Evolutionary conservation across 371 early-diverging fungal genomes (phyloP).

Genomic region (Blakeslea trispora): DNA sequence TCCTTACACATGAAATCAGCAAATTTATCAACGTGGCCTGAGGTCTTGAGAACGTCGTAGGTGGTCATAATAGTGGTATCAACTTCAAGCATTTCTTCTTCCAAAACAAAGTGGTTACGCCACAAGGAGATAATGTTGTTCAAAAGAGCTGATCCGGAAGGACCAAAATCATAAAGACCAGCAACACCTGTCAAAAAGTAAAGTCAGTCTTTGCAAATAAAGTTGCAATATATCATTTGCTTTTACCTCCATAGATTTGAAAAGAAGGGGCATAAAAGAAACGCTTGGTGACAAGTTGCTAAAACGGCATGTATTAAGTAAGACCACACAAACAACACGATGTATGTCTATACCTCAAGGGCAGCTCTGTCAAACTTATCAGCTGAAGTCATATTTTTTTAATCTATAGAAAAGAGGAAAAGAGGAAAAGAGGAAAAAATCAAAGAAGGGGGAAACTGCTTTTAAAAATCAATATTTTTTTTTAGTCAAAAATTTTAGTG

Average conservation of each 20-base stretch:
- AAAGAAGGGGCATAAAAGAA: slow-evolving; percentile 98
- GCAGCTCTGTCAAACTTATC: slow-evolving; percentile 62
- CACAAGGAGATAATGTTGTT: slow-evolving; percentile 93
- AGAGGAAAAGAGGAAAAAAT: slow-evolving; percentile 1
- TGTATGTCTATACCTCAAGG: slow-evolving; percentile 45
- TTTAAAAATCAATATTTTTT: background rate
- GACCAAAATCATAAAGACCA: slow-evolving; percentile 99
- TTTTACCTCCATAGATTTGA: slow-evolving; percentile 89
- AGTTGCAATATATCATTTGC: background rate
- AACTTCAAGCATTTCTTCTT: slow-evolving; percentile 99
- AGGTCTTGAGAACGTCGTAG: slow-evolving; percentile 96
- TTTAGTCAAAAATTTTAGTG: slow-evolving; percentile 17
- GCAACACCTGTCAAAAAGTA: slow-evolving; percentile 73
- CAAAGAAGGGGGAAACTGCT: background rate
- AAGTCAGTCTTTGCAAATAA: background rate
- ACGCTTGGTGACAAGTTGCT: slow-evolving; percentile 80
- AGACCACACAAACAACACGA: too few relatives aligned
- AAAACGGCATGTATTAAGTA: background rate
- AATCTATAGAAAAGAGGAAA: too few relatives aligned
- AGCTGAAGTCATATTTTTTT: slow-evolving; percentile 19
- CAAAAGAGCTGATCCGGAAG: slow-evolving; percentile 94
- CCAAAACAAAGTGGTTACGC: slow-evolving; percentile 97
- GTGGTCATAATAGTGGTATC: slow-evolving; percentile 99
- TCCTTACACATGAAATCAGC: slow-evolving; percentile 99
- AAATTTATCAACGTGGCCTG: slow-evolving; percentile 99